These are phyloP conservation scores for Dendrobium officinale DNA, from an alignment of 106 monocot genomes.

Conservation along the genomic window DNA sequence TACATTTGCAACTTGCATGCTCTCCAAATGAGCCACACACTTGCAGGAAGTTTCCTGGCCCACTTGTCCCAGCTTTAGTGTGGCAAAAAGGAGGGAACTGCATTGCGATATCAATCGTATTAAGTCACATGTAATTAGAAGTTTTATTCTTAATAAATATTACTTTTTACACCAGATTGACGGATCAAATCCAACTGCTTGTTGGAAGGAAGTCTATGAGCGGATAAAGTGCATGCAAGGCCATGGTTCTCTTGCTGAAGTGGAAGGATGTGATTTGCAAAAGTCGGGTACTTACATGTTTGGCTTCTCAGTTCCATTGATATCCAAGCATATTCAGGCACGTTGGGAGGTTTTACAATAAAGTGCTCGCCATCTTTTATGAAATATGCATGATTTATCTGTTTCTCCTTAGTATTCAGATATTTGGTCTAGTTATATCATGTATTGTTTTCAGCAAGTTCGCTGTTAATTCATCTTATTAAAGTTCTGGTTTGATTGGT, in stretches of 20 bases:
- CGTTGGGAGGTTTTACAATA: not conserved
- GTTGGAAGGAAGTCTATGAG: conserved; percentile 85
- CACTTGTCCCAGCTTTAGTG: not conserved
- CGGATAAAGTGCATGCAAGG: conserved; percentile 35
- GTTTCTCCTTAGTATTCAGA: not conserved
- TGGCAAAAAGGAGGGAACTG: not conserved
- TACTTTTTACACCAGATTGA: conserved; percentile 53
- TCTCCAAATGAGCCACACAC: not conserved
- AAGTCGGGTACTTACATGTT: conserved; percentile 93
- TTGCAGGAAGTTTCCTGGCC: not conserved
- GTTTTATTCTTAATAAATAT: conserved; percentile 1
- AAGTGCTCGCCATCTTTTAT: not conserved
- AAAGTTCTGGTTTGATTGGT: not conserved
- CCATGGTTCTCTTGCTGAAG: conserved; percentile 22
- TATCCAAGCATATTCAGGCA: conserved; percentile 78
- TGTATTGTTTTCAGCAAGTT: not conserved
- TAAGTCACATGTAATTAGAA: not conserved
- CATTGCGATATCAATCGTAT: not conserved
- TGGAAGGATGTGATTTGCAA: conserved; percentile 34
- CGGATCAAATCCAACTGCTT: conserved; percentile 71
- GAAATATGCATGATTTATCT: not conserved
- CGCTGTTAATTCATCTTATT: not conserved
- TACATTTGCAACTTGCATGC: not conserved
- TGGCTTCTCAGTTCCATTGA: conserved; percentile 70
- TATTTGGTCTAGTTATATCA: not conserved